Conservation (phyloP, 345 rosid species). For the Pistacia integerrima region DNA sequence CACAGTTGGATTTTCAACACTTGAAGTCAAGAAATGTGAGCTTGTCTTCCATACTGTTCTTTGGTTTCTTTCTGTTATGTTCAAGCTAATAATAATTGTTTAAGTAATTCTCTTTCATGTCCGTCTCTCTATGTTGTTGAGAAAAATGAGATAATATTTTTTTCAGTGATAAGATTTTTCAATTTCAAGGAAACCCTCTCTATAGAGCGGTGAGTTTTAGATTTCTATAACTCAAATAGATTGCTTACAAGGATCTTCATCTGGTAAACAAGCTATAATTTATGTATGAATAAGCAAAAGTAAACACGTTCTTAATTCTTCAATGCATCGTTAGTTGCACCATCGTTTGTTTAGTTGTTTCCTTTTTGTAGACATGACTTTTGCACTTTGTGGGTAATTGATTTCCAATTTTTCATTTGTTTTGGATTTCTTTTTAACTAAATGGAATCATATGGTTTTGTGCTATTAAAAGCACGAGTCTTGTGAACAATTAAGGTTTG, state of each 20-base stretch:
- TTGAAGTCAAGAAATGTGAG: constrained; percentile 31
- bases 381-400: background rate
- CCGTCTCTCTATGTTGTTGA: too few species aligned
- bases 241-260: background rate
- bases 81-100: too few species aligned
- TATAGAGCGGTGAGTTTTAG: background rate
- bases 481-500: background rate
- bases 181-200: background rate
- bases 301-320: too few species aligned
- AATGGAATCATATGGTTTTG: background rate
- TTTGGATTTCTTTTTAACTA: background rate
- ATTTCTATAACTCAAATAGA: background rate
- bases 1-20: constrained; percentile 18
- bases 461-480: background rate
- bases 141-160: too few species aligned
- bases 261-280: too few species aligned
- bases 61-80: background rate
- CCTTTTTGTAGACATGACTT: too few species aligned
- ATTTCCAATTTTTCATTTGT: too few species aligned
- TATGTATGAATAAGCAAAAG: too few species aligned
- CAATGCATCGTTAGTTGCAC: too few species aligned
- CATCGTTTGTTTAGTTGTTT: too few species aligned
- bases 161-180: background rate
- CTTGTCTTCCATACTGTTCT: background rate
- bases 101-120: too few species aligned